phyloP scores from a whole-genome alignment of 805 yeast species.

The Tetrapisispora phaffii region DNA sequence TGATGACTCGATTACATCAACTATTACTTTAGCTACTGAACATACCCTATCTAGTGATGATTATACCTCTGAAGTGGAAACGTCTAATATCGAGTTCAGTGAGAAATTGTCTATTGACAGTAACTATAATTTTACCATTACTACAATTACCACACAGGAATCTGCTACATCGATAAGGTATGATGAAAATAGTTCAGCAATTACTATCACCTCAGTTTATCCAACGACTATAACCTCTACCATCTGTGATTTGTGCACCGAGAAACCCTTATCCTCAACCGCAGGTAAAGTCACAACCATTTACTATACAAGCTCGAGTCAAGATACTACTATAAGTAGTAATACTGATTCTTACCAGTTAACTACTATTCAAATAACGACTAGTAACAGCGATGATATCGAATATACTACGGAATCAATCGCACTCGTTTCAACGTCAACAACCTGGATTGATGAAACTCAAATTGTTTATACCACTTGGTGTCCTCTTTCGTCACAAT shows the following conservation, averaged over 20 bases:
- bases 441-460: constrained; percentile 20
- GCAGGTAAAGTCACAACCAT: not conserved
- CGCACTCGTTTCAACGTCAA: constrained; percentile 25
- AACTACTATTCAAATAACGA: not conserved
- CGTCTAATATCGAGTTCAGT: not conserved
- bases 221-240: constrained; percentile 1
- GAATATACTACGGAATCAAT: constrained; percentile 14
- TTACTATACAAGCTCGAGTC: not conserved
- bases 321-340: not conserved
- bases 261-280: not conserved
- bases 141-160: constrained; percentile 1
- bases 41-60: no score
- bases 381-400: not conserved
- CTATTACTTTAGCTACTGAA: no score
- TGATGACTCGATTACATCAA: no score
- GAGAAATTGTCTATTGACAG: not conserved
- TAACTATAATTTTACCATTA: not conserved
- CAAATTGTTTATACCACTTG: constrained; percentile 23
- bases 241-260: not conserved
- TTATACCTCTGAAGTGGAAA: no score
- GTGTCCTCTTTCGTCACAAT: constrained; percentile 21
- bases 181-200: not conserved
- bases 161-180: not conserved
- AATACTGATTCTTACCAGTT: not conserved
- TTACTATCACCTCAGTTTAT: not conserved